Conservation (phyloP, 2,329 filamentous ascomycete species). For the Fusarium staphyleae region DNA sequence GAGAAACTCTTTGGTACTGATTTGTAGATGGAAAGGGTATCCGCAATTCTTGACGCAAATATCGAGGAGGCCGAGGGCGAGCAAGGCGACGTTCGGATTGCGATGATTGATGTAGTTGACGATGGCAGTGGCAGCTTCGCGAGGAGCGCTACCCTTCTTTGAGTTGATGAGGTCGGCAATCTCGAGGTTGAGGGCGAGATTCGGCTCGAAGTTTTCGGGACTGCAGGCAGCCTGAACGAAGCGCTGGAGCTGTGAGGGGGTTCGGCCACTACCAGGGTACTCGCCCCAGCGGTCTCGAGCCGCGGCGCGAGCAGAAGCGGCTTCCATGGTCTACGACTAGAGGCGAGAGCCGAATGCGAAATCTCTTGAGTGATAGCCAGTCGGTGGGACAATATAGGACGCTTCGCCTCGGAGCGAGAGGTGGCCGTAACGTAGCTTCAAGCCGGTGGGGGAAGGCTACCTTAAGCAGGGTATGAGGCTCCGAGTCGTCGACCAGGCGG, state of each 20-base stretch:
- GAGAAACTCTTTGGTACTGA: constrained; percentile 97
- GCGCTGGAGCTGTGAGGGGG: constrained; percentile 87
- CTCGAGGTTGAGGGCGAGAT: constrained; percentile 94
- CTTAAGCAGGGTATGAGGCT: constrained; percentile 17
- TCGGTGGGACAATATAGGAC: constrained; percentile 3
- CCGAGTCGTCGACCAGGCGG: constrained; percentile 13
- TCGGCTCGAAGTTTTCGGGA: constrained; percentile 96
- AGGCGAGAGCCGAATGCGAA: not conserved
- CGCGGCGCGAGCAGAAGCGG: constrained; percentile 92
- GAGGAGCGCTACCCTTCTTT: constrained; percentile 94
- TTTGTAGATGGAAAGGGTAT: constrained; percentile 98
- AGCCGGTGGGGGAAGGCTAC: constrained; percentile 13
- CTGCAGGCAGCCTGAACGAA: constrained; percentile 97
- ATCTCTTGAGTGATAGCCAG: constrained; percentile 1
- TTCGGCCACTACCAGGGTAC: constrained; percentile 69
- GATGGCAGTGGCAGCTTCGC: constrained; percentile 92
- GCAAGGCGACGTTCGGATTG: constrained; percentile 91
- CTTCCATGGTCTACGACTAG: constrained; percentile 71
- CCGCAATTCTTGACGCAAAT: constrained; percentile 99
- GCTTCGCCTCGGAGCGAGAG: constrained; percentile 22
- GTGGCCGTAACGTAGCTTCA: constrained; percentile 16
- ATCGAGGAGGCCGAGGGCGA: constrained; percentile 91
- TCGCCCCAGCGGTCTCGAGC: constrained; percentile 92
- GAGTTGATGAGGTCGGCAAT: constrained; percentile 95
- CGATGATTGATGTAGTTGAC: constrained; percentile 96